Evolutionary conservation across 2,329 filamentous ascomycete genomes (phyloP), one percentile per base, ranked within the genome.

Genomic region (Metarhizium brunneum): DNA sequence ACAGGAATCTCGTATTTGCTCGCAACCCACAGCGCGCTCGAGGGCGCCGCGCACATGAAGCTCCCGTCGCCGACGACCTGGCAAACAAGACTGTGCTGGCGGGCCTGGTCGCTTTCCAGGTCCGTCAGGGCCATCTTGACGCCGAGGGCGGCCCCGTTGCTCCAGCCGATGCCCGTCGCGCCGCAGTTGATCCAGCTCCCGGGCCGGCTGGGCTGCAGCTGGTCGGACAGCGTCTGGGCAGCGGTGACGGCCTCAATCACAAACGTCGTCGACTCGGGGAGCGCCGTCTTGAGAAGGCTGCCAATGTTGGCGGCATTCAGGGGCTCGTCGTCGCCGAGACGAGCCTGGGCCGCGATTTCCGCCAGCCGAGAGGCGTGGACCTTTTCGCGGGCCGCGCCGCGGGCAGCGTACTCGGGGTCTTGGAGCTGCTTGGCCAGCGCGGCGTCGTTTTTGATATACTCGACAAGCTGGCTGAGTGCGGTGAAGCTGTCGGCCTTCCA

Each of bases 141-240:
- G 2, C 87, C 87, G 1, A 91, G 69, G 0, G 85, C 83, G 50
- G 73, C 87, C 14, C 88, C 87, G 20, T 86, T 87, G 14, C 81
- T 86, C 87, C 87, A 91, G 2, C 87, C 87, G 0, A 90, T 79
- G 2, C 87, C 87, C 11, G 86, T 86, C 2, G 85, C 87, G 2
- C 87, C 87, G 66, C 86, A 90, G 64, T 90, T 90, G 63, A 91
- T 81, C 84, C 84, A 90, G 1, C 80, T 82, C 0, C 86, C 86
- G 0, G 87, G 86, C 0, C 82, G 65, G 0, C 77, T 82, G 1
- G 82, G 77, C 61, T 83, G 81, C 14, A 92, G 72, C 60, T 90
- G 85, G 61, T 91, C 86, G 14, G 80, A 76, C 1, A 90, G 81
- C 29, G 81, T 77, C 1, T 68, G 68, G 0, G 84, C 82, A 53